A percentile compares a stretch with the other conserved stretches of the same genome.
phyloP scores from a whole-genome alignment of 2,329 filamentous ascomycete genomes.

The Epichloe festucae region DNA sequence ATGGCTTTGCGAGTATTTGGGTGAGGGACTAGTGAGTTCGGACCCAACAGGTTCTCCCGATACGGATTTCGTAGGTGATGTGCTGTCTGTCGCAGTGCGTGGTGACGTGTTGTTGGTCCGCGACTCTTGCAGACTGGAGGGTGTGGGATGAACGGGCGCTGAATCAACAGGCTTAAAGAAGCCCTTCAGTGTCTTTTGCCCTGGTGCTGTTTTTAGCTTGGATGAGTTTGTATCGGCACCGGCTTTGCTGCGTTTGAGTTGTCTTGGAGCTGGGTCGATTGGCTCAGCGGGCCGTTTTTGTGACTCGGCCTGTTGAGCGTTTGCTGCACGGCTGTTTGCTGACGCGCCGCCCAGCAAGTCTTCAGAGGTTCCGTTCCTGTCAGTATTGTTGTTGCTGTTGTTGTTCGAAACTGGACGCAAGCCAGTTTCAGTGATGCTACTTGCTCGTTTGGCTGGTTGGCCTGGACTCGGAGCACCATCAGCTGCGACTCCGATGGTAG shows the following conservation, averaged over 20 bases:
- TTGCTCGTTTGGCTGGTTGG: background rate
- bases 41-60: background rate
- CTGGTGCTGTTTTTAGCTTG: slow-evolving; percentile 20
- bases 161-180: slow-evolving; percentile 54
- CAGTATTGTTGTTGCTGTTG: background rate
- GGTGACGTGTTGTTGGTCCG: background rate
- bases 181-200: slow-evolving; percentile 53
- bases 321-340: background rate
- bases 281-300: background rate
- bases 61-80: background rate
- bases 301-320: background rate
- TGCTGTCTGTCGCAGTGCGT: background rate
- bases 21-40: background rate
- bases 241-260: slow-evolving; percentile 16
- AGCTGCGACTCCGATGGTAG: background rate
- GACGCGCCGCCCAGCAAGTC: background rate
- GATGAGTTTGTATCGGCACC: slow-evolving; percentile 9
- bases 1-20: background rate
- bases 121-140: background rate
- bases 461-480: background rate
- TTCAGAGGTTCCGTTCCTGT: background rate
- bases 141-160: background rate
- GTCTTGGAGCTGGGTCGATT: background rate
- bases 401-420: background rate
- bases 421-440: background rate